Evolutionary conservation across 2,329 filamentous ascomycete genomes (phyloP), one percentile per base, ranked within the genome.

Genomic region (Talaromyces sp.): DNA sequence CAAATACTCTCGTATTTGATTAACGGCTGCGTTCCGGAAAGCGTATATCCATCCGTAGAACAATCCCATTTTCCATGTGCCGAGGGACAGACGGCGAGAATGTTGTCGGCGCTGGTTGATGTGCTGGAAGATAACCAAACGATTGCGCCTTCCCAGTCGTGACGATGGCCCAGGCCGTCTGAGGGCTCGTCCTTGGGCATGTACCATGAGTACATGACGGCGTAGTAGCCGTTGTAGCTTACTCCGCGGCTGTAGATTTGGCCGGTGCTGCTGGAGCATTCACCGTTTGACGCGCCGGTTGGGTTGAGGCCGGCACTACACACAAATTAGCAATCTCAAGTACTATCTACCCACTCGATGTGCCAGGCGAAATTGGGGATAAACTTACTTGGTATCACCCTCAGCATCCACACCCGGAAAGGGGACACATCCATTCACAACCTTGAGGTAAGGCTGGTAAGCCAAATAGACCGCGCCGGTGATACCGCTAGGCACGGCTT

Each of bases 401-500:
- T 77, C 73, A 0, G 80, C 80, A 67, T 89, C 84, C 1, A 89
- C 86, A 1, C 83, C 86, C 0, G 86, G 86, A 71, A 87, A 89
- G 0, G 86, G 85, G 8, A 88, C 86, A 67, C 87, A 89, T 54
- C 87, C 86, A 69, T 85, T 84, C 19, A 81, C 79, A 5, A 88
- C 82, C 11, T 85, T 70, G 5, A 88, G 78, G 62, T 78, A 80
- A 0, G 85, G 86, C 74, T 88, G 82, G 74, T 86, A 88, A 62
- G 83, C 82, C 49, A 84, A 72, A 68, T 85, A 85, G 27, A 86
- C 72, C 2, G 77, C 72, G 15, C 86, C 86, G 0, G 75, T 72
- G 1, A 76, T 76, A 5, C 78, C 79, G 49, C 74, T 76, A 0
- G 86, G 85, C 0, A 87, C 83, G 0, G 83, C 81, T 71, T 87